These are phyloP conservation scores for Penicillium chermesinum DNA, from an alignment of 495 filamentous ascomycete species.

Conservation along the genomic window DNA sequence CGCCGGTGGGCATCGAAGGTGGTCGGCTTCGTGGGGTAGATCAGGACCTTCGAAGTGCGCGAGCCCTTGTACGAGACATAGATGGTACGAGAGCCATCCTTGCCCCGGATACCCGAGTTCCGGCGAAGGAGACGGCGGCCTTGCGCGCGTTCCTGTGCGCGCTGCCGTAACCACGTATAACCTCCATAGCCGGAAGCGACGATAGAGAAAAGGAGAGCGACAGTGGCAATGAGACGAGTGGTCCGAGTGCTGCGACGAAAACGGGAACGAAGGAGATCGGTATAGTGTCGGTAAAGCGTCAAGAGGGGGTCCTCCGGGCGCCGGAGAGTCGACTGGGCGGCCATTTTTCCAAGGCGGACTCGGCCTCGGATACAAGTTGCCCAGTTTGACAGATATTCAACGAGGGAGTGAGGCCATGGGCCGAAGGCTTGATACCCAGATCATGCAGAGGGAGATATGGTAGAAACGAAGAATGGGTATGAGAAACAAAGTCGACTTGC, in stretches of 20 bases:
- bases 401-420: conserved; percentile 11
- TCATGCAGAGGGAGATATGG: conserved; percentile 2
- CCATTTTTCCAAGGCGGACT: conserved; percentile 53
- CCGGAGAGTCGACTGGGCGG: conserved; percentile 79
- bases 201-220: conserved; percentile 70
- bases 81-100: conserved; percentile 89
- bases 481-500: conserved; percentile 14
- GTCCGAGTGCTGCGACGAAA: conserved; percentile 58
- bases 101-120: conserved; percentile 87
- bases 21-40: conserved; percentile 84
- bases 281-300: conserved; percentile 62
- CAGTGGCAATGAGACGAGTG: conserved; percentile 66
- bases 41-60: conserved; percentile 80
- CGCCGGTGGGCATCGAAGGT: conserved; percentile 96
- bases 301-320: conserved; percentile 64
- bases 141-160: conserved; percentile 69
- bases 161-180: conserved; percentile 63
- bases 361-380: conserved; percentile 5
- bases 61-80: conserved; percentile 87
- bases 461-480: conserved; percentile 7
- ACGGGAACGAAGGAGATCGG: conserved; percentile 53
- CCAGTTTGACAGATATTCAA: conserved; percentile 9
- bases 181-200: conserved; percentile 70
- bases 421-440: conserved; percentile 1
- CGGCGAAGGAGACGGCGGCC: conserved; percentile 74